Conservation (phyloP, 2,329 filamentous ascomycete genomes). For the Thyridium curvatum region DNA sequence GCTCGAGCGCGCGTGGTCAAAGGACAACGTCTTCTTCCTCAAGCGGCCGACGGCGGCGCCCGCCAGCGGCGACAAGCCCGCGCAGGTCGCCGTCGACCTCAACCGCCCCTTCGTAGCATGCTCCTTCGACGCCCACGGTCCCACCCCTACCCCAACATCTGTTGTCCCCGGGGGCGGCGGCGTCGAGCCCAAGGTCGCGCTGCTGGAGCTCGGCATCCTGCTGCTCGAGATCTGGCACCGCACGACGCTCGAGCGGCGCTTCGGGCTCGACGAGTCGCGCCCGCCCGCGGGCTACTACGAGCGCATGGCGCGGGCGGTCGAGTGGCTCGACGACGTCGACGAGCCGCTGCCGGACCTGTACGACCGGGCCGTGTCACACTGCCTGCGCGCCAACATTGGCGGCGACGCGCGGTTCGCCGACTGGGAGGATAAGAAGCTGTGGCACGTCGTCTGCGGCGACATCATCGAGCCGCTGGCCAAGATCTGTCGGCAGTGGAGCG, state of each 20-base stretch:
- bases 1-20: conserved; percentile 9
- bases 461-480: conserved; percentile 8
- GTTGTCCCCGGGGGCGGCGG: too few relatives aligned
- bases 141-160: background rate
- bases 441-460: conserved; percentile 10
- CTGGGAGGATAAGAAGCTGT: conserved; percentile 7
- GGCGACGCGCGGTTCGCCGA: background rate
- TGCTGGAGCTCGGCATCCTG: conserved; percentile 17
- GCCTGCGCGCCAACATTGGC: conserved; percentile 2
- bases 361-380: conserved; percentile 3
- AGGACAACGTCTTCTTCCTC: conserved; percentile 10
- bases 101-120: conserved; percentile 4
- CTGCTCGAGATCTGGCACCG: conserved; percentile 17
- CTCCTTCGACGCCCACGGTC: background rate
- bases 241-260: conserved; percentile 8
- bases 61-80: background rate
- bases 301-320: conserved; percentile 1
- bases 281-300: background rate
- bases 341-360: conserved; percentile 1
- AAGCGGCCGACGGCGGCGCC: background rate
- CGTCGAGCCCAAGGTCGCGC: conserved; percentile 7
- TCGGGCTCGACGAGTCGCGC: background rate
- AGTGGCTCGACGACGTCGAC: conserved; percentile 4
- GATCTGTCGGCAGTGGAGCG: too few relatives aligned
- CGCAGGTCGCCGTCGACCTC: background rate